These are phyloP conservation scores for Cercospora brassicicola DNA, from an alignment of 2,329 filamentous ascomycete species.

Conservation along the genomic window DNA sequence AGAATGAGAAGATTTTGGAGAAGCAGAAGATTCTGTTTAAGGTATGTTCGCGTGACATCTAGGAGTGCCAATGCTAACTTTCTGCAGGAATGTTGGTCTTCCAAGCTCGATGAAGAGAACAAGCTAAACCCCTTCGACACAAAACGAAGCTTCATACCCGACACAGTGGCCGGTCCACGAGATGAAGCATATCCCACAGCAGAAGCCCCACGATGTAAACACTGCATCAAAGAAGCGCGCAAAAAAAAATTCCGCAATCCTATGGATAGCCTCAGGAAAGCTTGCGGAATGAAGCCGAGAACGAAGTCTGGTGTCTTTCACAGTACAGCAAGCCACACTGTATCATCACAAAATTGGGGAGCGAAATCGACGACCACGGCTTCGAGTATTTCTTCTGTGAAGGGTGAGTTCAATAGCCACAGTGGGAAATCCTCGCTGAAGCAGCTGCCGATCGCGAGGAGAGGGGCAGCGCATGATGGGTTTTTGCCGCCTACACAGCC, in stretches of 20 bases:
- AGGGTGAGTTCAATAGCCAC: background rate
- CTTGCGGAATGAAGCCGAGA: background rate
- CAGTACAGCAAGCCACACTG: background rate
- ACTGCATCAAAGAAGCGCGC: conserved; percentile 2
- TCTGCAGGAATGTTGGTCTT: background rate
- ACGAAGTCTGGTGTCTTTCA: background rate
- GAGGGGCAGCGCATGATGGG: background rate
- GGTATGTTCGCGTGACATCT: too few relatives aligned
- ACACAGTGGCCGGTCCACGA: conserved; percentile 1
- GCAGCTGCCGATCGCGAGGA: background rate
- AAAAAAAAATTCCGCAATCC: conserved; percentile 7
- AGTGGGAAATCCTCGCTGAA: background rate
- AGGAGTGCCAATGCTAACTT: too few relatives aligned
- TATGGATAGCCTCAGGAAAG: background rate
- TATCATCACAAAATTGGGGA: background rate
- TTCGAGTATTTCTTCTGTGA: background rate
- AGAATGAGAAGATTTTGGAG: background rate
- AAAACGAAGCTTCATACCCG: background rate
- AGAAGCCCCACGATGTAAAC: background rate
- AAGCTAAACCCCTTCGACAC: background rate
- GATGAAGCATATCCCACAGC: background rate
- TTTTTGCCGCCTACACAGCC: background rate
- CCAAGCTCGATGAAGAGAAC: too few relatives aligned
- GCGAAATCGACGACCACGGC: background rate
- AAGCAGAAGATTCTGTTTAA: background rate